A percentile compares a stretch with the other conserved stretches of the same genome.
Evolutionary conservation across 2,329 filamentous ascomycete species (phyloP).

Genomic region (Aspergillus sp.): DNA sequence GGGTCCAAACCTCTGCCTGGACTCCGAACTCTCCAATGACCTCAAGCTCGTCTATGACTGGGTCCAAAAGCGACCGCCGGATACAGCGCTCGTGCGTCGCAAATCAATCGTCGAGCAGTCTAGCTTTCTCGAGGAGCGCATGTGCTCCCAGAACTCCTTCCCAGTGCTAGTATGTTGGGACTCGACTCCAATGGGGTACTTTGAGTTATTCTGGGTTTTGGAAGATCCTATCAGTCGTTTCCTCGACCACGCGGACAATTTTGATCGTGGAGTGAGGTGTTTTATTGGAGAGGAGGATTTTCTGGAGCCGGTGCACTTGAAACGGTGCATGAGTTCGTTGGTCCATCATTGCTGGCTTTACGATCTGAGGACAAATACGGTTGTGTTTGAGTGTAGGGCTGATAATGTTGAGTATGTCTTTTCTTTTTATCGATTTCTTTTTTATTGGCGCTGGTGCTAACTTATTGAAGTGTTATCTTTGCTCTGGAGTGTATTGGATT

Average conservation of each 20-base stretch:
- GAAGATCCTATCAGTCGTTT: background rate
- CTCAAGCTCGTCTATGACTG: background rate
- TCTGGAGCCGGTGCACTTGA: background rate
- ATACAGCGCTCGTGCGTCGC: background rate
- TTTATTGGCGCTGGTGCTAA: background rate
- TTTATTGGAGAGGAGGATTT: background rate
- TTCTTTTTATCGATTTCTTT: background rate
- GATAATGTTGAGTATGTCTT: background rate
- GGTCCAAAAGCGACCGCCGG: background rate
- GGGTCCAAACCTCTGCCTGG: background rate
- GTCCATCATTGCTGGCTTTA: conserved; percentile 3
- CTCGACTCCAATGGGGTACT: background rate
- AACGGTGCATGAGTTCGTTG: background rate
- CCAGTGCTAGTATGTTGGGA: background rate
- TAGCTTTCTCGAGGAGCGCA: background rate
- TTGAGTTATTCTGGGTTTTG: conserved; percentile 2
- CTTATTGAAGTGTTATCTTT: background rate
- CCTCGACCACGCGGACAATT: background rate
- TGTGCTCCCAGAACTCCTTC: background rate
- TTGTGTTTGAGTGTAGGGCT: background rate
- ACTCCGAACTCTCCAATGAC: background rate
- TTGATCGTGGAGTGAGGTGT: background rate
- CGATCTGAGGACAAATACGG: background rate
- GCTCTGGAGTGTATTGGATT: background rate
- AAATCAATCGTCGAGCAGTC: background rate